phyloP scores from a whole-genome alignment of 202 grass and related monocot species.

The Elaeis oleifera region DNA sequence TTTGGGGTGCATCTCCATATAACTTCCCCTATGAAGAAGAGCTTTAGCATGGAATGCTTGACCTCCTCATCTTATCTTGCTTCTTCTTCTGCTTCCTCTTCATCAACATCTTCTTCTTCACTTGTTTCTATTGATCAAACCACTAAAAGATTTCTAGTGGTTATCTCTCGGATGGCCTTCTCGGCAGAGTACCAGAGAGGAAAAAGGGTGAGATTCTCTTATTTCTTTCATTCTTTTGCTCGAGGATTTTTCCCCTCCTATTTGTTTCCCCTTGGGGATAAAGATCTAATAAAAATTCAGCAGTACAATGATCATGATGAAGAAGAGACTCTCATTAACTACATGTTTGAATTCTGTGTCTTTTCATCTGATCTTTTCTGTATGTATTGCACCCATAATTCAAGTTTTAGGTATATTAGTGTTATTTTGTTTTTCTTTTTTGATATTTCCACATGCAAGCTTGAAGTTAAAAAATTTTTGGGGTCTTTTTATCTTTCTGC shows the following conservation, averaged over 20 bases:
- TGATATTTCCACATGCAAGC: no score
- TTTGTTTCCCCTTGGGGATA: neutral
- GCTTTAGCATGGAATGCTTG: conserved; percentile 80
- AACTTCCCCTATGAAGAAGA: conserved; percentile 46
- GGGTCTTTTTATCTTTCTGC: no score
- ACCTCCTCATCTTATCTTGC: conserved; percentile 29
- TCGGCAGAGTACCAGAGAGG: conserved; percentile 59
- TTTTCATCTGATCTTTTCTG: no score
- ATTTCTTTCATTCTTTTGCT: neutral
- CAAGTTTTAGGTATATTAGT: no score
- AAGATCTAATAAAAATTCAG: neutral
- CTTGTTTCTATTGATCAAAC: conserved; percentile 61
- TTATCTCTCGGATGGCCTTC: conserved; percentile 73
- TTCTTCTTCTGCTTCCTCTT: conserved; percentile 25
- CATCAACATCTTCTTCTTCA: conserved; percentile 54
- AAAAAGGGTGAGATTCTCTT: conserved; percentile 57
- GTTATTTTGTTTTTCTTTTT: no score
- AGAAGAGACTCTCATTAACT: no score
- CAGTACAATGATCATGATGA: no score
- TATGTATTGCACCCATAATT: no score
- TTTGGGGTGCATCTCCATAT: conserved; percentile 78
- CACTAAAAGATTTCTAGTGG: conserved; percentile 54
- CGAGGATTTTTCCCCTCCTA: neutral
- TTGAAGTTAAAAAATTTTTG: no score
- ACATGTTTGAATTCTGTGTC: no score